Evolutionary conservation across 768 basidiomycete genomes (phyloP), one percentile per base, ranked within the genome.

Genomic region (Gymnopilus junonius): DNA sequence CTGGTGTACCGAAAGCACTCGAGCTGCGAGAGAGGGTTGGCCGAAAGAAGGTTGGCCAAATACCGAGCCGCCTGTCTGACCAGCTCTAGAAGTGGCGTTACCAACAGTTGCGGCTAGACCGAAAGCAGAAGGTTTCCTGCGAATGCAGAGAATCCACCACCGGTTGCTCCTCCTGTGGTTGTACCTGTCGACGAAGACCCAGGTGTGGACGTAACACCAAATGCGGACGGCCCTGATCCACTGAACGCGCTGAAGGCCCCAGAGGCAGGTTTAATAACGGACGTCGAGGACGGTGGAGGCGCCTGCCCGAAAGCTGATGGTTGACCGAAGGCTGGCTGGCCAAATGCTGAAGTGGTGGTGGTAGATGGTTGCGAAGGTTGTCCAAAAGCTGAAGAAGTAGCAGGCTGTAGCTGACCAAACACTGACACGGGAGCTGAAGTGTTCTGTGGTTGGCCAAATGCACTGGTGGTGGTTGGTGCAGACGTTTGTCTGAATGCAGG

Each of bases 91-190:
- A 4, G 45, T 15, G 23, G 29, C 32, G 27, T 29, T 51, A 10
- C 48, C 8, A 14, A 5, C 29, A 6, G 45, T 11, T 8, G 73
- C 67, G 20, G 65, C 66, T 4, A 74, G 65, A 21, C 73, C 74
- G 67, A 87, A 86, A 20, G 80, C 70, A 17, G 84, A 72, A 0
- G 82, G 77, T 45, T 82, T 4, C 77, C 75, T n/a, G 83, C 76
- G 68, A 87, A 87, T 4, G 83, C 80, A 32, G 83, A 81, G 63
- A 85, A 87, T 3, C 76, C 83, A 15, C 82, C 77, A 1, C 81
- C 71, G 1, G 15, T 27, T 4, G 12, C 17, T 11, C 72, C 62
- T 32, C 64, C 39, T 20, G 55, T 55, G 20, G 64, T 58, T 39
- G 53, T 59, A 29, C 55, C 17, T 3, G 40, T 42, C 4, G 40